Conservation (phyloP, 768 basidiomycete species). For the Suillus lakei region DNA sequence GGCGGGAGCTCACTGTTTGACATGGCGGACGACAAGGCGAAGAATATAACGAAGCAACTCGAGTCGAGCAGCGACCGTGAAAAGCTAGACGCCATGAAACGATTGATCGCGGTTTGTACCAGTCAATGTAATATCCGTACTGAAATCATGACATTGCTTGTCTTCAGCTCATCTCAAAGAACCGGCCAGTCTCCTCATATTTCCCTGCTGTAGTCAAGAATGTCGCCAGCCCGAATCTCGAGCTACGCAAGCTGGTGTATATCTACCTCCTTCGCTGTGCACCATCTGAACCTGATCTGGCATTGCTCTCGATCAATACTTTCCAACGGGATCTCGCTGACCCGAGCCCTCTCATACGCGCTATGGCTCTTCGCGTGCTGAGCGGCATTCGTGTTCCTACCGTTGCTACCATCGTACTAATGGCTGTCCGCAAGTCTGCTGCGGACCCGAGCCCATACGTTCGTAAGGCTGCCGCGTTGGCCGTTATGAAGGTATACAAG, state of each 20-base stretch:
- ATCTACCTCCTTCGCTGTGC: conserved; percentile 97
- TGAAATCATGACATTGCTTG: conserved; percentile 10
- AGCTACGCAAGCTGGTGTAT: conserved; percentile 96
- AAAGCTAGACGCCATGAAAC: conserved; percentile 93
- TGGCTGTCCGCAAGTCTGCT: conserved; percentile 92
- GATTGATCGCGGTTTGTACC: conserved; percentile 83
- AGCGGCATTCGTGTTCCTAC: conserved; percentile 91
- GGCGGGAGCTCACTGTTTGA: conserved; percentile 65
- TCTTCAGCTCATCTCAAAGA: conserved; percentile 86
- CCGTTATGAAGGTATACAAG: conserved; percentile 87
- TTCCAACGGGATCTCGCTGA: conserved; percentile 97
- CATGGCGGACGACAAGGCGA: conserved; percentile 76
- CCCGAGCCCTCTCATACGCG: conserved; percentile 90
- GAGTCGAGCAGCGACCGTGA: conserved; percentile 90
- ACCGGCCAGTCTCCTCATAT: conserved; percentile 88
- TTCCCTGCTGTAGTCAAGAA: conserved; percentile 98
- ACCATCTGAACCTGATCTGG: conserved; percentile 91
- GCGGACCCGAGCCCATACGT: conserved; percentile 94
- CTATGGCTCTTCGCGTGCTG: conserved; percentile 93
- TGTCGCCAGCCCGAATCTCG: conserved; percentile 89
- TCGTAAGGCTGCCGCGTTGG: conserved; percentile 88
- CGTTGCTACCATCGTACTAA: conserved; percentile 82
- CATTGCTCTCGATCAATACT: conserved; percentile 95
- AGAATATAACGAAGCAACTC: conserved; percentile 84
- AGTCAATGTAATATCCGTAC: conserved; percentile 3